Conservation (phyloP, 306 rosid genomes). For the Citrullus amarus region DNA sequence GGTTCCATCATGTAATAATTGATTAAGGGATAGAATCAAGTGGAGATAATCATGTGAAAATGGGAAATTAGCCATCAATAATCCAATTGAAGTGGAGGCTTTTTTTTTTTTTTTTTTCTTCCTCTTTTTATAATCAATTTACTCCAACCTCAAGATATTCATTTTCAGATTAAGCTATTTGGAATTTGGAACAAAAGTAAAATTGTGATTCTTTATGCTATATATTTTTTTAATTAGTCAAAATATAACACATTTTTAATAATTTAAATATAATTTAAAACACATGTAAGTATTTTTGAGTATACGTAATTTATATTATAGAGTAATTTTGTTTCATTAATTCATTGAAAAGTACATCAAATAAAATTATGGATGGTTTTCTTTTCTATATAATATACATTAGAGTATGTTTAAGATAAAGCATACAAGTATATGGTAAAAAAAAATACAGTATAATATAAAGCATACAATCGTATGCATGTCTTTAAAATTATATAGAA, state of each 20-base stretch:
- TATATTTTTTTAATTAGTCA: too few species aligned
- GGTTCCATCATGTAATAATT: not conserved
- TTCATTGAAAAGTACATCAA: too few species aligned
- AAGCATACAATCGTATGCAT: too few species aligned
- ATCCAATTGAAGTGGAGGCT: not conserved
- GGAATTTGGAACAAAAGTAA: not conserved
- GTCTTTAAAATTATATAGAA: too few species aligned
- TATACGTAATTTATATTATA: not conserved
- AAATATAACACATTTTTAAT: not conserved
- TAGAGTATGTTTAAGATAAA: too few species aligned
- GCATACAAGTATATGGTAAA: too few species aligned
- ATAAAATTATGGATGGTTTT: too few species aligned
- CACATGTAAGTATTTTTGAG: not conserved
- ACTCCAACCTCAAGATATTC: not conserved
- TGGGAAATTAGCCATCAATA: not conserved
- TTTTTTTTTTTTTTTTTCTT: too few species aligned
- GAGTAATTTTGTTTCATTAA: not conserved
- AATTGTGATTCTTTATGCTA: not conserved
- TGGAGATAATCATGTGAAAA: not conserved
- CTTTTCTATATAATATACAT: too few species aligned
- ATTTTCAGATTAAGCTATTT: not conserved
- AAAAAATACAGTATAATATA: too few species aligned
- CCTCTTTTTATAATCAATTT: not conserved
- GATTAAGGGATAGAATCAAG: not conserved
- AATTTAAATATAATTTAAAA: too few species aligned